A percentile compares a stretch with the other conserved stretches of the same genome.
phyloP scores from a whole-genome alignment of 2,329 filamentous ascomycete genomes.

The Davidsoniella neocaledoniae region DNA sequence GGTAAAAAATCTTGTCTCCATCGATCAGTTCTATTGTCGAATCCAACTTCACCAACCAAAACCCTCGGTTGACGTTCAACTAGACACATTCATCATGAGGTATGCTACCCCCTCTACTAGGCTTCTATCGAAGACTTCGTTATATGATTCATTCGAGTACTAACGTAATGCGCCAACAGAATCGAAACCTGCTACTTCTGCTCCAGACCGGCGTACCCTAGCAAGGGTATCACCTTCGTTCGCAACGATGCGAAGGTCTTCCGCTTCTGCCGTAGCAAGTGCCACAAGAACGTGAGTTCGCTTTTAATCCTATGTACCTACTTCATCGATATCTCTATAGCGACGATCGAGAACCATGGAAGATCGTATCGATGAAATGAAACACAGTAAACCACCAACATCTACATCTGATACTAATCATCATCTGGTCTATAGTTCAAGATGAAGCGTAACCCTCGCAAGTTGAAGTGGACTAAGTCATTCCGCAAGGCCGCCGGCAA shows the following conservation, averaged over 20 bases:
- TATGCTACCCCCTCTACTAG: slow-evolving; percentile 4
- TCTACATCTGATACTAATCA: no score
- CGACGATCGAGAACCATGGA: no score
- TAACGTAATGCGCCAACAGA: slow-evolving; percentile 16
- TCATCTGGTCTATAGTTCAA: slow-evolving; percentile 44
- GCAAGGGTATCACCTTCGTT: slow-evolving; percentile 38
- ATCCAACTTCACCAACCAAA: slow-evolving; percentile 1
- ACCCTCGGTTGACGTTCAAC: slow-evolving; percentile 1
- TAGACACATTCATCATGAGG: slow-evolving; percentile 13
- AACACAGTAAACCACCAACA: no score
- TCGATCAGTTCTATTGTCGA: slow-evolving; percentile 6
- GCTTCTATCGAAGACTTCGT: background rate
- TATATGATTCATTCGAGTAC: background rate
- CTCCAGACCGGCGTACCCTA: slow-evolving; percentile 33
- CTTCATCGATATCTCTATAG: no score
- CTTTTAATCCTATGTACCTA: background rate
- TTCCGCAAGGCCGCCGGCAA: slow-evolving; percentile 70
- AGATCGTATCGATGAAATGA: background rate
- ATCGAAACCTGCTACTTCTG: slow-evolving; percentile 31
- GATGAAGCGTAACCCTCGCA: slow-evolving; percentile 95
- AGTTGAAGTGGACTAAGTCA: slow-evolving; percentile 93
- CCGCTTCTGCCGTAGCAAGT: slow-evolving; percentile 43
- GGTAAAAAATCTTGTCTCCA: slow-evolving; percentile 12
- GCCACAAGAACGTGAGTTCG: slow-evolving; percentile 37
- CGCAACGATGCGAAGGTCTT: slow-evolving; percentile 33